Conservation (phyloP, 768 basidiomycete genomes). For the Amanita muscaria region DNA sequence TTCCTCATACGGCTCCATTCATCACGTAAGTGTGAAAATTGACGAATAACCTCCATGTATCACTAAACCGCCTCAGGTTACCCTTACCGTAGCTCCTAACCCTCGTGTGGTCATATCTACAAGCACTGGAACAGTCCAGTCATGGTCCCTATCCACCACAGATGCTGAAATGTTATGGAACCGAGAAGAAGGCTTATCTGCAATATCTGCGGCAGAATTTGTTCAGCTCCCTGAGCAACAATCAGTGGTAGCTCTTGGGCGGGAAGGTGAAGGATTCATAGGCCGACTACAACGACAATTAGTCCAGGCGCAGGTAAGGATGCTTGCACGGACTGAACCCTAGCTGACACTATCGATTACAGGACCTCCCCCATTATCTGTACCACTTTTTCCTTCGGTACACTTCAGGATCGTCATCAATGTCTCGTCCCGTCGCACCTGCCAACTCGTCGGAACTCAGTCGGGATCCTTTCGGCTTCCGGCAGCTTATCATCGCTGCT, state of each 20-base stretch:
- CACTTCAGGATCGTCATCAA: constrained; percentile 55
- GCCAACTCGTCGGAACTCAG: constrained; percentile 28
- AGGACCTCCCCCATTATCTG: constrained; percentile 69
- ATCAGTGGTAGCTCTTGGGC: constrained; percentile 22
- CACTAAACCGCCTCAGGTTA: constrained; percentile 2
- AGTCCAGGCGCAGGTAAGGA: constrained; percentile 44
- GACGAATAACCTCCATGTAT: neutral
- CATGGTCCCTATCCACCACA: constrained; percentile 29
- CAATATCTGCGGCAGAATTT: constrained; percentile 55
- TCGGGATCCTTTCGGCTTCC: constrained; percentile 81
- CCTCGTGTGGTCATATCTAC: constrained; percentile 49
- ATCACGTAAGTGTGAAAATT: constrained; percentile 38
- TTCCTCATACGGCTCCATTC: constrained; percentile 54
- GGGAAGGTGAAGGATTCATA: constrained; percentile 41
- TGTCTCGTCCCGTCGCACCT: constrained; percentile 30
- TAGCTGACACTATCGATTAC: too few relatives aligned
- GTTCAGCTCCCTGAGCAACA: constrained; percentile 67
- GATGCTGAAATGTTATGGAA: constrained; percentile 48
- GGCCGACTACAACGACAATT: constrained; percentile 48
- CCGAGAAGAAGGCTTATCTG: constrained; percentile 71
- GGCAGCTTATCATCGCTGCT: constrained; percentile 70
- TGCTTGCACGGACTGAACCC: too few relatives aligned
- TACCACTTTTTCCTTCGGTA: constrained; percentile 63
- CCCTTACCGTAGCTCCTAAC: neutral
- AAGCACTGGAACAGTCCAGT: constrained; percentile 67